Base-by-base conservation (phyloP, 108 stramenopile genomes). In the Pinguiococcus pyrenoidosus region DNA sequence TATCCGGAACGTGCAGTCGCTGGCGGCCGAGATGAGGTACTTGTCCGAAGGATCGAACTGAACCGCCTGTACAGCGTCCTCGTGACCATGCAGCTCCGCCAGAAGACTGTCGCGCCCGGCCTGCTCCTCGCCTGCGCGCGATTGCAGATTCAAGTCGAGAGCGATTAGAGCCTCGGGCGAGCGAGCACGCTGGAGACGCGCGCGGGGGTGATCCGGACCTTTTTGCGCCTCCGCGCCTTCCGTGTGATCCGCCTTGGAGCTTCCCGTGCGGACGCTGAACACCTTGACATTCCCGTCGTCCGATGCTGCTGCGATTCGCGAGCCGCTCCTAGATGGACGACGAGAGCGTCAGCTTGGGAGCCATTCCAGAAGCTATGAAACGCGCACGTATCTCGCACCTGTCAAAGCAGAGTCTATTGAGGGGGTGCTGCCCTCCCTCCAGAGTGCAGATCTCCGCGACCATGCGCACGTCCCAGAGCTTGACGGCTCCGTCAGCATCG, bases 381-480 rank as follows among this genome's bases (percentile, higher is more conserved):
- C n/a, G n/a, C n/a, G n/a, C n/a, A n/a, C n/a, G n/a, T n/a, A n/a
- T n/a, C n/a, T n/a, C n/a, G n/a, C 56, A 44, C 16, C 66, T 27
- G 49, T 78, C 74, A 18, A 71, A 49, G 27, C 54, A 49, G 9
- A 78, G 46, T 8, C 33, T 29, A 54, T 78, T 78, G 23, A 71
- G 25, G 13, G 77, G 54, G 41, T 68, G 62, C 37, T 56, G 54
- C 8, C 66, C 64, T 29, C 34, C 50, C 20, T 74, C 68, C 30
- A 76, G 47, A 1, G 69, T 43, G 14, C 59, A 69, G 8, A 73
- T 44, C 47, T 76, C 75, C 21, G 68, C 61, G 35, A 76, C 77
- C 72, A 74, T 69, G 27, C 73, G 67, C 20, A 72, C 67, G 38
- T 74, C 73, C 73, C 73, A 74, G 18, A 74, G 26, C 20, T 65